A percentile compares a stretch with the other conserved stretches of the same genome.
Conservation (phyloP, 805 yeast genomes). For the Ogataea salicorniae region DNA sequence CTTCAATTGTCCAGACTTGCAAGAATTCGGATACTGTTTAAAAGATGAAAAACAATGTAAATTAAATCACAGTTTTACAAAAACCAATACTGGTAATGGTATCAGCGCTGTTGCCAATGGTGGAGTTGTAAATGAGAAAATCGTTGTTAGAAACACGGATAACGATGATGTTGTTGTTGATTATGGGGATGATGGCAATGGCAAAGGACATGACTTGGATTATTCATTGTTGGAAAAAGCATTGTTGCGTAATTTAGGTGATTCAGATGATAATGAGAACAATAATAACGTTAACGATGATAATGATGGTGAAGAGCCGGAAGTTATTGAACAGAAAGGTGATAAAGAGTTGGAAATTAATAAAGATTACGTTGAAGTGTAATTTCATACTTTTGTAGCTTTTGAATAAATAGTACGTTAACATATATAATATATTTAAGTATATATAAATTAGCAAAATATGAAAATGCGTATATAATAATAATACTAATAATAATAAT, state of each 20-base stretch:
- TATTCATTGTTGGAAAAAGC: slow-evolving; percentile 11
- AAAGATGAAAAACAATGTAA: slow-evolving; percentile 42
- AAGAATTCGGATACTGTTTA: slow-evolving; percentile 55
- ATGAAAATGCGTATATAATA: too few relatives aligned
- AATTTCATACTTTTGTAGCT: not conserved
- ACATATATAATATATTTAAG: too few relatives aligned
- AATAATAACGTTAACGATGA: slow-evolving; percentile 1
- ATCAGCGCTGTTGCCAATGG: not conserved
- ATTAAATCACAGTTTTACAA: slow-evolving; percentile 41
- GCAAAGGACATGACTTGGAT: slow-evolving; percentile 14
- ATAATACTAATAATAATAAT: too few relatives aligned
- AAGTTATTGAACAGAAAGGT: slow-evolving; percentile 6
- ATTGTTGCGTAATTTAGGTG: slow-evolving; percentile 11
- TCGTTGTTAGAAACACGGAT: slow-evolving; percentile 24
- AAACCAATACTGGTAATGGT: slow-evolving; percentile 5
- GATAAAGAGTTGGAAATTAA: slow-evolving; percentile 15
- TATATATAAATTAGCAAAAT: too few relatives aligned
- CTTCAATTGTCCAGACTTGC: slow-evolving; percentile 67
- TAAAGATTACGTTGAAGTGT: slow-evolving; percentile 16
- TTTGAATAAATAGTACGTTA: too few relatives aligned
- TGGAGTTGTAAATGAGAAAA: slow-evolving; percentile 1
- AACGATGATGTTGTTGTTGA: slow-evolving; percentile 26
- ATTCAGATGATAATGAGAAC: not conserved
- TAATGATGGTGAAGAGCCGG: slow-evolving; percentile 2
- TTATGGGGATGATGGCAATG: slow-evolving; percentile 15